Base-by-base conservation (phyloP, 768 basidiomycete species). In the Pisolithus marmoratus region DNA sequence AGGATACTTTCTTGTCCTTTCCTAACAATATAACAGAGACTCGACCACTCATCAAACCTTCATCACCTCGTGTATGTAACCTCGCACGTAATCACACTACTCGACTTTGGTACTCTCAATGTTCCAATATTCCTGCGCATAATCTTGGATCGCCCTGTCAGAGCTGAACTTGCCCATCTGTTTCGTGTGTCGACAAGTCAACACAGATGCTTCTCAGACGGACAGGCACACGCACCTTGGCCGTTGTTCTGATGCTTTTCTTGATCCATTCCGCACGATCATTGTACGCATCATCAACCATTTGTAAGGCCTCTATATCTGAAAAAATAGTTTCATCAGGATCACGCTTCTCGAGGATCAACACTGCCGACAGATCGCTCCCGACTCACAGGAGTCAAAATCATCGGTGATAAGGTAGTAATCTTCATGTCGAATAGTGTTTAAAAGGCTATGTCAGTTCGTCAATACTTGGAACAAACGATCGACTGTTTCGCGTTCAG, bases 151-250 rank as follows among this genome's bases (percentile, higher is more conserved):
- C 4, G 92, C 90, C 48, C 94, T 80, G 66, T 98, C 95, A 31
- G 89, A 90, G 67, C 91, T 93, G 76, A 97, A 97, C 63, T 94
- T 94, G 68, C 93, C 94, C 94, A 96, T 97, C 82, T 86, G 52
- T 54, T 42, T 34, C 54, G 56, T 27, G 49, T 57, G 52, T 15
- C 34, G 12, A 34, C 34, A 15, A 37, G 38, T 60, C 61, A 81
- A 83, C 71, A 82, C 84, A 26, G 80, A 81, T n/a, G 81, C 79
- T 12, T 82, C 88, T 47, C 75, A 66, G 63, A 89, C 88, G n/a
- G 9, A 23, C 46, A 50, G 57, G 43, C 9, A 50, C 52, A 34
- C 34, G 5, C 34, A 82, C 83, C 76, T 87, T 89, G 34, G 87
- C 87, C 5, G 85, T 83, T 14, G 91, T 94, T 42, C 77, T 70